Base-by-base conservation (phyloP, 495 filamentous ascomycete species). In the Xylaria flabelliformis region DNA sequence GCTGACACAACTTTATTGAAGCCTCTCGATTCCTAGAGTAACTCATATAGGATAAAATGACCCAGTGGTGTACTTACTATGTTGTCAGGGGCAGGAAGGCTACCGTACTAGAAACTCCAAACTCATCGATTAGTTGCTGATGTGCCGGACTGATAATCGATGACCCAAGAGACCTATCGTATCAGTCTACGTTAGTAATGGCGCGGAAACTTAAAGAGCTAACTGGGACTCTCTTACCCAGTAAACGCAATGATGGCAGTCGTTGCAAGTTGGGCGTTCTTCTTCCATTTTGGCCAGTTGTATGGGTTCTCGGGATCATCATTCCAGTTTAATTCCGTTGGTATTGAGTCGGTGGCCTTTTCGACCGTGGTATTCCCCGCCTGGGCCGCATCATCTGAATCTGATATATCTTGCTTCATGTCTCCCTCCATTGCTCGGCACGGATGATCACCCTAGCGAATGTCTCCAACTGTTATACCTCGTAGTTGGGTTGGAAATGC, bases 291-390 rank as follows among this genome's bases (percentile, higher is more conserved):
- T 13, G 89, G 78, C 89, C 90, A 91, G 78, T 91, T 91, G 73
- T 84, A 82, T 5, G 90, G 89, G 74, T 90, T 90, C n/a, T 83
- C 79, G 9, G 82, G 82, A 76, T 91, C 88, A 55, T 87, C 80
- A 26, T 86, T 82, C 64, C 86, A 86, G 75, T 87, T 82, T 82
- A 85, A 89, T 74, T 88, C 86, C 41, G 56, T 46, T 15, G 51
- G 15, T 0, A 48, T 26, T 42, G 39, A 29, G 2, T 44, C 39
- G 32, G 26, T 19, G 0, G 1, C 5, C 66, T 48, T 69, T n/a
- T 53, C 44, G 44, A 15, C n/a, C 13, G 29, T 24, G 19, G 17
- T 3, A n/a, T 17, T 32, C 19, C 15, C 51, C 21, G n/a, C 0
- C 53, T 32, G 34, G 10, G 66, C 50, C 34, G 29, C 46, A 21